Evolutionary conservation across 1,139 yeast genomes (phyloP), one percentile per base, ranked within the genome.

Genomic region (Pichia sp.): DNA sequence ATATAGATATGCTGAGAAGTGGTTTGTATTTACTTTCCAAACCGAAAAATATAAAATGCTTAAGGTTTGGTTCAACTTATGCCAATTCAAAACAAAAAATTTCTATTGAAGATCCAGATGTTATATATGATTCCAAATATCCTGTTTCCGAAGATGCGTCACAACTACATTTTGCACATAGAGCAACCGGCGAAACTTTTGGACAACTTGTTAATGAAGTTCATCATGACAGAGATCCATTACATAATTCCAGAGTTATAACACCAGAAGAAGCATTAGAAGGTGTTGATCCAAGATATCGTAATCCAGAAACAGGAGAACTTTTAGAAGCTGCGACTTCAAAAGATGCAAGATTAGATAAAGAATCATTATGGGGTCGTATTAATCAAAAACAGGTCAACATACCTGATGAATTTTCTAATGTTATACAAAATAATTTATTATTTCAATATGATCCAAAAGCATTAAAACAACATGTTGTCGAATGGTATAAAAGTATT

Each of bases 351-450:
- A 66, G 83, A 53, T 61, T 77, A n/a, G 72, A 76, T 55, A 74
- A 72, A 26, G 62, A 63, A 39, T 78, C 82, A 0, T 56, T 76
- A 25, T 54, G 60, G 45, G 85, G 81, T 0, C 67, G 80, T 54
- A 71, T 71, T 8, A 76, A 75, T 53, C 70, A 74, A 49, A 52
- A 59, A 4, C 73, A 74, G 34, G 63, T 81, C 4, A 66, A 63
- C 46, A 62, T 85, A 26, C 88, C 88, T 0, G 62, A 65, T 1
- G 69, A 64, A n/a, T 70, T 85, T 6, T 68, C 85, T 3, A 70
- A 73, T 42, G 73, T 75, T 1, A 83, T 85, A 39, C 73, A 78
- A 51, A 76, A 83, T 55, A 76, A 83, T 56, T 80, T 85, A 48
- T 60, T 83, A 44, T 69, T 77, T 11, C 62, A 71, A 30, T 73